A percentile compares a stretch with the other conserved stretches of the same genome.
These are phyloP conservation scores for Monosporascus sp. DNA, from an alignment of 2,329 filamentous ascomycete genomes.

Conservation along the genomic window DNA sequence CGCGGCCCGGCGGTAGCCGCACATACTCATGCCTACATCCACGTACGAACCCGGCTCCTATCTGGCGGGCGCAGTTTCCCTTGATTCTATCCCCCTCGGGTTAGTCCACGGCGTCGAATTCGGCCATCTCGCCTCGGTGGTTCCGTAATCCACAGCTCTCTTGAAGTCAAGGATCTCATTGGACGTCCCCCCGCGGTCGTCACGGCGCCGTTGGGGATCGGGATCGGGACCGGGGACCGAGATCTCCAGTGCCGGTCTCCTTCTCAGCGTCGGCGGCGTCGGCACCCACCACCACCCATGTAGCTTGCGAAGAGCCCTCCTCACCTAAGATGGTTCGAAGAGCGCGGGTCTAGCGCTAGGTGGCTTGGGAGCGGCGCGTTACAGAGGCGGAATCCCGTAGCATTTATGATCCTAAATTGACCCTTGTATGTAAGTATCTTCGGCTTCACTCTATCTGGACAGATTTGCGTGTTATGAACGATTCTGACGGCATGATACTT, in stretches of 20 bases:
- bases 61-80: no score
- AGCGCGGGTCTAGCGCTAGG: neutral
- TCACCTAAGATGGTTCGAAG: neutral
- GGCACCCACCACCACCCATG: neutral
- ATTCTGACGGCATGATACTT: no score
- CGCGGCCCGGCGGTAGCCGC: neutral
- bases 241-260: no score
- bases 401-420: no score
- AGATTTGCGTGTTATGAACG: no score
- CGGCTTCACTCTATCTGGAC: no score
- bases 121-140: constrained; percentile 39
- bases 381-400: neutral
- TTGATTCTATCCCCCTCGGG: no score
- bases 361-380: constrained; percentile 1
- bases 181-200: neutral
- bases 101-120: constrained; percentile 14
- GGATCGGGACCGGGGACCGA: no score
- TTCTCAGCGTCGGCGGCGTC: neutral
- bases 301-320: neutral
- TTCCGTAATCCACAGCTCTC: constrained; percentile 41
- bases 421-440: no score
- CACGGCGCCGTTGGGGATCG: neutral
- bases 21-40: neutral
- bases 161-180: constrained; percentile 47
- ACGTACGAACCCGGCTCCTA: neutral